A percentile compares a stretch with the other conserved stretches of the same genome.
Conservation (phyloP, 768 basidiomycete genomes). For the Agrocybe chaxingu region DNA sequence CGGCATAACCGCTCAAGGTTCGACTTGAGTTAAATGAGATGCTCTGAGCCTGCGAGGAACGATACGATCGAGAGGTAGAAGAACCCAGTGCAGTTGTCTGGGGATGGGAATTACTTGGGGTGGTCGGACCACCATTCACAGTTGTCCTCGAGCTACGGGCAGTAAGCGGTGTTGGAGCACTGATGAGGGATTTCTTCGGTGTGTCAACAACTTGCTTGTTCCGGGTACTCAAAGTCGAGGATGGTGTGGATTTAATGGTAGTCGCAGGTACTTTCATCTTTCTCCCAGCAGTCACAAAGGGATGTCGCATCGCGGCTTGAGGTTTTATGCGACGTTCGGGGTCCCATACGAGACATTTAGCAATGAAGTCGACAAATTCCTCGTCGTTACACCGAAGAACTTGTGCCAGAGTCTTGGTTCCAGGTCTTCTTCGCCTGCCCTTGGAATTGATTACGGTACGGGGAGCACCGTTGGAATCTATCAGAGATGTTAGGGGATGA, state of each 20-base stretch:
- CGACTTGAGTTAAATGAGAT: slow-evolving; percentile 76
- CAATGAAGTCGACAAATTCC: slow-evolving; percentile 93
- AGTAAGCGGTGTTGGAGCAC: slow-evolving; percentile 84
- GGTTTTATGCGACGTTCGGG: slow-evolving; percentile 95
- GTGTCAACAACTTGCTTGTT: slow-evolving; percentile 59
- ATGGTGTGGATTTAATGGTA: slow-evolving; percentile 52
- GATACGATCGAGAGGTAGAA: slow-evolving; percentile 65
- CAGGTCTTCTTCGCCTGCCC: slow-evolving; percentile 88
- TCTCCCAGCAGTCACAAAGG: slow-evolving; percentile 74
- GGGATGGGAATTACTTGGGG: slow-evolving; percentile 55
- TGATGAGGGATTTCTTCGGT: slow-evolving; percentile 87
- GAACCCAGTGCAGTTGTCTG: slow-evolving; percentile 53
- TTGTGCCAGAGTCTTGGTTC: slow-evolving; percentile 84
- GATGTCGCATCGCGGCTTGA: slow-evolving; percentile 87
- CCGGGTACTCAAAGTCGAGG: slow-evolving; percentile 54
- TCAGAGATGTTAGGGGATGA: slow-evolving; percentile 1
- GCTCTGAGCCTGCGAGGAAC: slow-evolving; percentile 65
- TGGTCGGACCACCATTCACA: slow-evolving; percentile 49
- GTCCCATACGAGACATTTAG: slow-evolving; percentile 98
- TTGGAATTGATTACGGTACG: slow-evolving; percentile 95
- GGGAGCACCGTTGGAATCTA: slow-evolving; percentile 92
- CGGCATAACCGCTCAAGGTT: slow-evolving; percentile 67
- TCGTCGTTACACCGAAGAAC: slow-evolving; percentile 93
- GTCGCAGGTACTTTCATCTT: slow-evolving; percentile 44
- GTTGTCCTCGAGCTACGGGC: slow-evolving; percentile 67